Conservation (phyloP, 2,329 filamentous ascomycete genomes). For the Grosmannia huntii region DNA sequence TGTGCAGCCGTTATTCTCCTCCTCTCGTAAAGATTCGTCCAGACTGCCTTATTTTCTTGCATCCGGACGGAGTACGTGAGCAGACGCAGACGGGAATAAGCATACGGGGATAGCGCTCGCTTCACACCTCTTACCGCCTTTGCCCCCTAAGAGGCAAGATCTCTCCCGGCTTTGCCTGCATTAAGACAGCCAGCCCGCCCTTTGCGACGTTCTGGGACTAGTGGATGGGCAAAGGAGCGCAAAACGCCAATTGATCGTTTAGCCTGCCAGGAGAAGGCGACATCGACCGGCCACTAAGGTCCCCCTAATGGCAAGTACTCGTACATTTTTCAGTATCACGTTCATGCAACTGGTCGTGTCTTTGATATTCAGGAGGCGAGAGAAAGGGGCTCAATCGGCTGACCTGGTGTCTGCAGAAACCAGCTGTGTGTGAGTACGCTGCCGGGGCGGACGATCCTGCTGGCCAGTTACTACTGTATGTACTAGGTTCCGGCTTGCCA, state of each 20-base stretch:
- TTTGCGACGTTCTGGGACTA: conserved; percentile 4
- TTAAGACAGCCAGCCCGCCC: conserved; percentile 5
- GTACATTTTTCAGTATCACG: background rate
- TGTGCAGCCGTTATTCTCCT: background rate
- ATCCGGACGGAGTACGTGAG: background rate
- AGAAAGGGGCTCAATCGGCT: background rate
- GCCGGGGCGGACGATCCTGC: background rate
- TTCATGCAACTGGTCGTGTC: background rate
- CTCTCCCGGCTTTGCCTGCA: conserved; percentile 4
- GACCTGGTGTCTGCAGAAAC: background rate
- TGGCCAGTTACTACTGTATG: background rate
- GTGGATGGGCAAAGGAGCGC: background rate
- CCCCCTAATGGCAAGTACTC: background rate
- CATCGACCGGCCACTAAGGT: background rate
- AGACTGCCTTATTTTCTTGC: no score
- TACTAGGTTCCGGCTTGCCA: no score
- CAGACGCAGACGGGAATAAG: background rate
- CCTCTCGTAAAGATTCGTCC: no score
- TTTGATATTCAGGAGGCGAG: background rate
- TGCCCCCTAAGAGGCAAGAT: background rate
- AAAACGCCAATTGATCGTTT: background rate
- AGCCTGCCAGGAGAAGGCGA: background rate
- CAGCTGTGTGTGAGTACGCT: background rate
- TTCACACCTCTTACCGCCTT: background rate
- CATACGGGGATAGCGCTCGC: background rate